Base-by-base conservation (phyloP, 1,139 yeast genomes). In the Protomyces gravidus region DNA sequence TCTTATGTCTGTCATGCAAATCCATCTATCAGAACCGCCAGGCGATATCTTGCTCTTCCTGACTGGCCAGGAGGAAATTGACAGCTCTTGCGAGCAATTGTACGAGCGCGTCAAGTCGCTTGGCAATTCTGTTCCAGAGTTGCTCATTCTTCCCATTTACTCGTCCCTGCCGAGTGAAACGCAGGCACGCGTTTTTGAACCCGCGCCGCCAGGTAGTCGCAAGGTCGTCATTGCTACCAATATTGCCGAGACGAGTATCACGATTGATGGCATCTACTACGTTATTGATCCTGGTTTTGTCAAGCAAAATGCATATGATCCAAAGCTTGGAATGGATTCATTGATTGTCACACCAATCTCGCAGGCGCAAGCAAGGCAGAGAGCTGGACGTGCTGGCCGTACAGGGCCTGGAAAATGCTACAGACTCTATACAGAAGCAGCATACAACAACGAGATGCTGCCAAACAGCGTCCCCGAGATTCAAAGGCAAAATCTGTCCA, bases 61-160 rank as follows among this genome's bases (percentile, higher is more conserved):
- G 95, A 90, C 97, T 0, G 98, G 98, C 62, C 96, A 90, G 71
- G 97, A 90, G 70, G 98, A 92, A 72, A 90, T 90, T 68, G 98
- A 90, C 68, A 84, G 95, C 0, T 83, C 94, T 62, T 87, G 94
- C 68, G 95, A 88, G 67, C 81, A 84, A 0, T 72, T 89, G 5
- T 78, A 73, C 62, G 86, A 86, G 64, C 76, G 89, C 62, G 79
- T 85, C 69, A 83, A 85, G 66, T 77, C 81, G 0, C 71, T 89
- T 56, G 90, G 89, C 2, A 80, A 82, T 36, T 72, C 80, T 0
- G 79, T 81, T 0, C 79, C 83, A 0, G 88, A 84, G 33, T 73
- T 90, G 72, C 71, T 88, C 0, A 77, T 90, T 0, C 85, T 95
- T 62, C 94, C 96, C 0, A 87, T 92, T n/a, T 92, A 89, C 72